phyloP scores from a whole-genome alignment of 306 rosid genomes.

The Prunus davidiana region DNA sequence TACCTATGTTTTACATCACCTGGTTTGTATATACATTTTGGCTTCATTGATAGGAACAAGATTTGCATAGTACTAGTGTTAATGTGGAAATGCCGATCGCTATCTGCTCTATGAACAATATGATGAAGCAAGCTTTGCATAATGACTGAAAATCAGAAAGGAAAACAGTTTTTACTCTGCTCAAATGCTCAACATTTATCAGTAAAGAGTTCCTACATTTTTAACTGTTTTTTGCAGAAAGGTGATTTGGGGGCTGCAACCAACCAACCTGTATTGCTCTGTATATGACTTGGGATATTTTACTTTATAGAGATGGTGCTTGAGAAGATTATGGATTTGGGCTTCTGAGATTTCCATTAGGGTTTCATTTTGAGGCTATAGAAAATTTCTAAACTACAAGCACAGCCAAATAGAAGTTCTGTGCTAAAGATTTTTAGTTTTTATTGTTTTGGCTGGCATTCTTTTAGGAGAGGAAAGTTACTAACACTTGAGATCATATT shows the following conservation, averaged over 20 bases:
- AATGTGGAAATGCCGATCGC: neutral
- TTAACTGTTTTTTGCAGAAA: conserved; percentile 6
- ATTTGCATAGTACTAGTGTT: neutral
- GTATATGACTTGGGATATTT: neutral
- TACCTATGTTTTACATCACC: neutral
- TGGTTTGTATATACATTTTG: conserved; percentile 5
- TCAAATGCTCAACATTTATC: neutral
- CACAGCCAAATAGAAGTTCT: neutral
- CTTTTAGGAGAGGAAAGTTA: neutral
- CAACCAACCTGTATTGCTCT: neutral
- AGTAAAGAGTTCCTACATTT: neutral
- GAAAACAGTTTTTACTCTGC: neutral
- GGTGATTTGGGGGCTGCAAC: neutral
- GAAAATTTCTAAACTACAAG: neutral
- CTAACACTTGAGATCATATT: neutral
- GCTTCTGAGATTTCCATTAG: neutral
- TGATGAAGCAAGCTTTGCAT: neutral
- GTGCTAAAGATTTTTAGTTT: no score
- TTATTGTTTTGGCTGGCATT: neutral
- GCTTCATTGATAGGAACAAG: neutral
- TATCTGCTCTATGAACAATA: neutral
- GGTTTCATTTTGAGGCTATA: neutral
- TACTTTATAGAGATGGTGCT: conserved; percentile 2
- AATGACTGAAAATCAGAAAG: neutral
- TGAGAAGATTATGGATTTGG: conserved; percentile 1